A percentile compares a stretch with the other conserved stretches of the same genome.
Conservation (phyloP, 345 rosid species). For the Gossypium stocksii region DNA sequence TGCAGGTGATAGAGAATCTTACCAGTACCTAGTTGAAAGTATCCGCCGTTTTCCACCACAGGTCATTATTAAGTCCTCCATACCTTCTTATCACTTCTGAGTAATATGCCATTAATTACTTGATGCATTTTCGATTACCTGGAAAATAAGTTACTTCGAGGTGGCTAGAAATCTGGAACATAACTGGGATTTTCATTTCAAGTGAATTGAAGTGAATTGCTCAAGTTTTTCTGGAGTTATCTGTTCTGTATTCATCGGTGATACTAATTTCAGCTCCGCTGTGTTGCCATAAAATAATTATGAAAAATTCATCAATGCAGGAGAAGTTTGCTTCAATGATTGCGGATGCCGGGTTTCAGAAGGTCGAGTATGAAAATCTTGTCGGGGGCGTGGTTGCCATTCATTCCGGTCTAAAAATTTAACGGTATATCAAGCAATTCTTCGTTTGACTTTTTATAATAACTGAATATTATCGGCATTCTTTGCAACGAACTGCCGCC, state of each 20-base stretch:
- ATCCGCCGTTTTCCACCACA: slow-evolving; percentile 88
- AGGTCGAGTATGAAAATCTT: slow-evolving; percentile 91
- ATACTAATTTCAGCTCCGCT: not conserved
- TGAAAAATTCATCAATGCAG: slow-evolving; percentile 34
- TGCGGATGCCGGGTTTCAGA: slow-evolving; percentile 85
- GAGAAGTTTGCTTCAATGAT: slow-evolving; percentile 87
- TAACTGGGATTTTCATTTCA: not conserved
- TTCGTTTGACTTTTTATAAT: not conserved
- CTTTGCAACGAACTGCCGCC: not conserved
- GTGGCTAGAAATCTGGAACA: not conserved
- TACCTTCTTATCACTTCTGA: not conserved
- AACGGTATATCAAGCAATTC: not conserved
- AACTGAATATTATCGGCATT: not conserved
- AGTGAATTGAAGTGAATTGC: not conserved
- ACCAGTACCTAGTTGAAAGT: slow-evolving; percentile 92
- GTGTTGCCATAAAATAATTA: not conserved
- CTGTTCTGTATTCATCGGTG: not conserved
- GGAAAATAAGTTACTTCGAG: not conserved
- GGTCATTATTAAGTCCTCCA: slow-evolving; percentile 33
- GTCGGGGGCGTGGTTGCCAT: slow-evolving; percentile 93
- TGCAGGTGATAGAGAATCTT: slow-evolving; percentile 75
- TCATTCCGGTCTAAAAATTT: slow-evolving; percentile 78
- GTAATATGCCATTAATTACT: slow-evolving; percentile 7
- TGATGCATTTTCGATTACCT: not conserved
- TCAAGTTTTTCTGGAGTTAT: not conserved